These are phyloP conservation scores for Moesziomyces sp. DNA, from an alignment of 1,284 basidiomycete species.

Conservation along the genomic window DNA sequence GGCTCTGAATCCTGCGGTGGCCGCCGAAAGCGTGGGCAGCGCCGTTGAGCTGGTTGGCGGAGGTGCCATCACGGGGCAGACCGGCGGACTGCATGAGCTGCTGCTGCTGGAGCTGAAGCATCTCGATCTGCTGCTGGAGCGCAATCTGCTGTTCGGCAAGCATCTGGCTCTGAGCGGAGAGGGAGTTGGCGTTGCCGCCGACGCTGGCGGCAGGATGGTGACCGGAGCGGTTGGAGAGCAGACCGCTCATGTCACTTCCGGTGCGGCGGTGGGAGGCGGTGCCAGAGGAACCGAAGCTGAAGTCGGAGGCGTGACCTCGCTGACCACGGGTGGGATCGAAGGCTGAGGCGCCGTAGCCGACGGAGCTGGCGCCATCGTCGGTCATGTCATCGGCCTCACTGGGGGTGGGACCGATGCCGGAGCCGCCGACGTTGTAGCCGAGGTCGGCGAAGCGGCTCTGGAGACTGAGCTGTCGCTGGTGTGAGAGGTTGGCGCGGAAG, in stretches of 20 bases:
- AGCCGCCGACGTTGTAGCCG: constrained; percentile 46
- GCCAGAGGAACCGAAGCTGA: constrained; percentile 33
- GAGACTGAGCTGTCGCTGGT: constrained; percentile 54
- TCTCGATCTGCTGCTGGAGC: constrained; percentile 70
- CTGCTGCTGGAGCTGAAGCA: constrained; percentile 69
- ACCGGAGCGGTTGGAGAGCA: constrained; percentile 30
- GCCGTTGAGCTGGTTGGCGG: constrained; percentile 25
- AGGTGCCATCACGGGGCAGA: constrained; percentile 1
- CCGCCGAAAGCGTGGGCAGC: constrained; percentile 28
- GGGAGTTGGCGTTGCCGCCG: constrained; percentile 76
- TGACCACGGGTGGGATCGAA: constrained; percentile 56
- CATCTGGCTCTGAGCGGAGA: constrained; percentile 74
- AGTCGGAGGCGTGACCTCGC: constrained; percentile 32
- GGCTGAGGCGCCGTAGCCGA: constrained; percentile 56
- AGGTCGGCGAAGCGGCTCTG: constrained; percentile 61
- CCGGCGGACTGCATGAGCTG: constrained; percentile 67
- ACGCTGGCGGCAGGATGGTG: constrained; percentile 73
- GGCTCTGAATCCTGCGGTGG: constrained; percentile 89
- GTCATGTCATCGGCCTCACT: constrained; percentile 49
- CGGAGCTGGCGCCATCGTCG: constrained; percentile 53
- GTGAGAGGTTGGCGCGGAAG: constrained; percentile 35
- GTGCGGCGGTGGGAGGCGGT: constrained; percentile 50
- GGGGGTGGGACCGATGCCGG: constrained; percentile 27
- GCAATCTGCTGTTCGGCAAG: constrained; percentile 68
- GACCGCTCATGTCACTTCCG: constrained; percentile 56